phyloP scores from a whole-genome alignment of 2,329 filamentous ascomycete genomes.

The Coniochaeta sp. region DNA sequence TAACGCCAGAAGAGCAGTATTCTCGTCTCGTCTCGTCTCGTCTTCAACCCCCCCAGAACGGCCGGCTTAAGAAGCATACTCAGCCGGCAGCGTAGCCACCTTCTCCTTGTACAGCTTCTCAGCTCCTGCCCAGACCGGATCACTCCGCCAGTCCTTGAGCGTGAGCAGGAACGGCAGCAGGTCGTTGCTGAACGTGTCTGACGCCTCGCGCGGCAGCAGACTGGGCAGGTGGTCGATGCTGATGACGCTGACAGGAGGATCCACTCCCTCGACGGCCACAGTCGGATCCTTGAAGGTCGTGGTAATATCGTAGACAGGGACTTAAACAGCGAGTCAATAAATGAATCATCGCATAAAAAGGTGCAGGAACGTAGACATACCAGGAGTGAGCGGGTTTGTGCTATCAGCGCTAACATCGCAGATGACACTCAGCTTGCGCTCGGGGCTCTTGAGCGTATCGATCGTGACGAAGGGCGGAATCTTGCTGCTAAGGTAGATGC shows the following conservation, averaged over 20 bases:
- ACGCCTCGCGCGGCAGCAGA: slow-evolving; percentile 78
- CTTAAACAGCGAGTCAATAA: slow-evolving; percentile 16
- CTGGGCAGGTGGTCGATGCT: slow-evolving; percentile 81
- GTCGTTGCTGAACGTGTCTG: slow-evolving; percentile 71
- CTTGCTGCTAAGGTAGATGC: slow-evolving; percentile 68
- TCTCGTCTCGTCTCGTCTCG: background rate
- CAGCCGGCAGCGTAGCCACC: slow-evolving; percentile 33
- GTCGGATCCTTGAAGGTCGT: slow-evolving; percentile 89
- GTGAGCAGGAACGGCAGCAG: slow-evolving; percentile 70
- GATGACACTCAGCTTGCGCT: slow-evolving; percentile 68
- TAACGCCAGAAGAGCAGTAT: background rate
- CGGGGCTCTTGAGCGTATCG: slow-evolving; percentile 56
- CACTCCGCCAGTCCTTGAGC: slow-evolving; percentile 66
- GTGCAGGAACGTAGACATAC: slow-evolving; percentile 9
- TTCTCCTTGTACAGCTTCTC: slow-evolving; percentile 81
- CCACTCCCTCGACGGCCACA: slow-evolving; percentile 58
- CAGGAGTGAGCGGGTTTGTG: slow-evolving; percentile 59
- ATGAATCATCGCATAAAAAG: slow-evolving; percentile 2
- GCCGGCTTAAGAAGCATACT: background rate
- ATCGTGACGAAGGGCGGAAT: slow-evolving; percentile 77
- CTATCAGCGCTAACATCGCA: slow-evolving; percentile 72
- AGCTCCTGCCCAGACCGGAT: slow-evolving; percentile 76
- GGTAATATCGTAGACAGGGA: slow-evolving; percentile 77
- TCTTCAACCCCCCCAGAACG: background rate
- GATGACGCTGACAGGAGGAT: slow-evolving; percentile 68